Percentiles rank a stretch among this genome's conserved stretches.
Evolutionary conservation across 1,284 basidiomycete species (phyloP).

Genomic region (Cutaneotrichosporon cavernicola): DNA sequence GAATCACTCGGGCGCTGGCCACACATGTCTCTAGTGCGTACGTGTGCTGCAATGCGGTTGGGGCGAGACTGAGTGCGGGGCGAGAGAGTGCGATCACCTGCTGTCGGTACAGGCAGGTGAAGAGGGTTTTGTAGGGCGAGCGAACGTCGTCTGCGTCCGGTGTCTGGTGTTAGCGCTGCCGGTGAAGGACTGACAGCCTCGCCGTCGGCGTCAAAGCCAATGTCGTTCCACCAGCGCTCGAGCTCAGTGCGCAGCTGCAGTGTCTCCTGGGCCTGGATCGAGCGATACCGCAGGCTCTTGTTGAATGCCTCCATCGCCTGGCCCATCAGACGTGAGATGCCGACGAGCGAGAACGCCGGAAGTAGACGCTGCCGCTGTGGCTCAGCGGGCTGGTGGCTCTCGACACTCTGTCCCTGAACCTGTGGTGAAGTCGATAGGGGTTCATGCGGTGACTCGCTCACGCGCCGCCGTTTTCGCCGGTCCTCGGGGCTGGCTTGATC

Average conservation of each 20-base stretch:
- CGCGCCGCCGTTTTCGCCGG: not conserved
- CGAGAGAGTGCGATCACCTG: slow-evolving; percentile 31
- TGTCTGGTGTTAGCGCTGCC: not conserved
- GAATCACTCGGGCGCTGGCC: slow-evolving; percentile 25
- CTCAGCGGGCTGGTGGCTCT: not conserved
- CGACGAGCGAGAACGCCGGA: slow-evolving; percentile 13
- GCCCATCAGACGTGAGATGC: slow-evolving; percentile 22
- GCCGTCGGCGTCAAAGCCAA: slow-evolving; percentile 17
- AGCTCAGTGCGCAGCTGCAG: slow-evolving; percentile 27
- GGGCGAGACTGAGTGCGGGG: slow-evolving; percentile 25
- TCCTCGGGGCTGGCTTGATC: not conserved
- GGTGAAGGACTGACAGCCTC: not conserved
- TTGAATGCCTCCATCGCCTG: slow-evolving; percentile 33
- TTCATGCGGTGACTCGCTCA: not conserved
- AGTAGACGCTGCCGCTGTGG: slow-evolving; percentile 8
- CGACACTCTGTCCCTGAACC: not conserved
- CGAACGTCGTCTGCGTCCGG: not conserved
- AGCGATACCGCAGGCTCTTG: slow-evolving; percentile 18
- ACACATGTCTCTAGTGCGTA: slow-evolving; percentile 29
- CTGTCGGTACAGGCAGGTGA: slow-evolving; percentile 33
- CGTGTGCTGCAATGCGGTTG: slow-evolving; percentile 22
- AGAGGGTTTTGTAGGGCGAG: slow-evolving; percentile 24
- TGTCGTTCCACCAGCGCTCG: slow-evolving; percentile 36
- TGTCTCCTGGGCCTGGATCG: slow-evolving; percentile 20
- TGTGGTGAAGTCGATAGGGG: not conserved